These are phyloP conservation scores for Irpex lacteus DNA, from an alignment of 1,284 basidiomycete species.

Conservation along the genomic window DNA sequence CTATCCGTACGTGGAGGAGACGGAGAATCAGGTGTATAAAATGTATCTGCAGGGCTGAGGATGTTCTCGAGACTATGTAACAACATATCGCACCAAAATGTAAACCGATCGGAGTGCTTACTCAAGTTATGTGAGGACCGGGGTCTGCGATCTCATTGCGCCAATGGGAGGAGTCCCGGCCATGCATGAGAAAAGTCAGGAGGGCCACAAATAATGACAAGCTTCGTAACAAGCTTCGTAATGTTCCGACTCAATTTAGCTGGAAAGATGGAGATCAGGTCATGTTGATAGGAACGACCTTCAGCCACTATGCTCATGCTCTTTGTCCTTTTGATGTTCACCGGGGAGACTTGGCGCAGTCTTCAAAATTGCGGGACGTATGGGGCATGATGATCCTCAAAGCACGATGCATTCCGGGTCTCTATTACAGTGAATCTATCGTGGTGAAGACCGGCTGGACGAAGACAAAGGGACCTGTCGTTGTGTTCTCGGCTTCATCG, in stretches of 20 bases:
- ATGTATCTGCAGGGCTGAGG: constrained; percentile 55
- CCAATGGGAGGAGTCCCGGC: neutral
- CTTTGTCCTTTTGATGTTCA: neutral
- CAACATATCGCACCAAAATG: neutral
- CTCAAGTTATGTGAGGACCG: neutral
- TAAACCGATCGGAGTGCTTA: neutral
- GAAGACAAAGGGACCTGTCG: neutral
- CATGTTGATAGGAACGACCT: neutral
- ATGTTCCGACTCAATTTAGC: neutral
- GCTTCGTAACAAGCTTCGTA: neutral
- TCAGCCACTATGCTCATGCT: neutral
- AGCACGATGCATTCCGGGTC: neutral
- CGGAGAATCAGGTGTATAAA: constrained; percentile 84
- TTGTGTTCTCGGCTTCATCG: neutral
- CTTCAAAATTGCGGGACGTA: too few species aligned
- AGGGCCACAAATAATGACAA: neutral
- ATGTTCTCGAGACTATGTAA: neutral
- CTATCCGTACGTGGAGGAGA: constrained; percentile 93
- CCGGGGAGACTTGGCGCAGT: neutral
- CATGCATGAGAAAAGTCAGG: too few species aligned
- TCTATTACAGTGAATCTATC: neutral
- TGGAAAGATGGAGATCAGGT: neutral
- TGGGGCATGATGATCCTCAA: neutral
- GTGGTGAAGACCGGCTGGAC: neutral
- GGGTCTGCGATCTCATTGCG: neutral